A percentile compares a stretch with the other conserved stretches of the same genome.
phyloP scores from a whole-genome alignment of 1,284 basidiomycete genomes.

The Cutaneotrichosporon mucoides region DNA sequence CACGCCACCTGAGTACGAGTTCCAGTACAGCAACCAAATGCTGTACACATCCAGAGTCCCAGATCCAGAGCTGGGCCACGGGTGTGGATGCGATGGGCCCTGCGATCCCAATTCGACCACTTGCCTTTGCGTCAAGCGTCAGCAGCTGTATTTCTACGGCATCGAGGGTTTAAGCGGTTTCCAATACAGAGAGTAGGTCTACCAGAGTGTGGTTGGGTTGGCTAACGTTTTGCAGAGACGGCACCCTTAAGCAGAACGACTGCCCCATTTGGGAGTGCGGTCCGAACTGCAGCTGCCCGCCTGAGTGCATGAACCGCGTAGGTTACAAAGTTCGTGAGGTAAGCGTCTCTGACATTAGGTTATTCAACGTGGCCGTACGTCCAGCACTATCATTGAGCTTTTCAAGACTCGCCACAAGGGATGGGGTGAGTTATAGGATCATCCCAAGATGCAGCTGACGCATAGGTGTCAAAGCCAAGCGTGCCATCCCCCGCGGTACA shows the following conservation, averaged over 20 bases:
- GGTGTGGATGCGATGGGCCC: constrained; percentile 67
- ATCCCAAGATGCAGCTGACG: background rate
- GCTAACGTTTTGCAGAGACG: constrained; percentile 23
- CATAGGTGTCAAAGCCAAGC: constrained; percentile 54
- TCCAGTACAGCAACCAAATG: constrained; percentile 52
- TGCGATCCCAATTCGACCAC: constrained; percentile 66
- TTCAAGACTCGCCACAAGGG: constrained; percentile 62
- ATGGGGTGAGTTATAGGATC: constrained; percentile 77
- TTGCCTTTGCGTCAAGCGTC: constrained; percentile 64
- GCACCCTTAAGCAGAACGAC: constrained; percentile 52
- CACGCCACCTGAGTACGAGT: constrained; percentile 51
- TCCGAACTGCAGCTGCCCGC: constrained; percentile 70
- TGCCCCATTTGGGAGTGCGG: constrained; percentile 85
- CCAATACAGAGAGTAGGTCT: constrained; percentile 56
- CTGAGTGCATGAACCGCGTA: constrained; percentile 73
- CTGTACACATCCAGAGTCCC: constrained; percentile 66
- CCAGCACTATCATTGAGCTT: constrained; percentile 60
- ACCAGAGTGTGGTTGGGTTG: background rate
- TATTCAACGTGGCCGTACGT: constrained; percentile 71
- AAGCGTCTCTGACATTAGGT: too few relatives aligned
- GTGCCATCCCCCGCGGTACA: constrained; percentile 62
- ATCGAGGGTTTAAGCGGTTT: constrained; percentile 55
- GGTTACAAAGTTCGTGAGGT: too few relatives aligned
- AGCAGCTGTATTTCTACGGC: constrained; percentile 52
- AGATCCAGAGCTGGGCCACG: constrained; percentile 60